These are phyloP conservation scores for Quercus phellos DNA, from an alignment of 331 rosid species.

Conservation along the genomic window DNA sequence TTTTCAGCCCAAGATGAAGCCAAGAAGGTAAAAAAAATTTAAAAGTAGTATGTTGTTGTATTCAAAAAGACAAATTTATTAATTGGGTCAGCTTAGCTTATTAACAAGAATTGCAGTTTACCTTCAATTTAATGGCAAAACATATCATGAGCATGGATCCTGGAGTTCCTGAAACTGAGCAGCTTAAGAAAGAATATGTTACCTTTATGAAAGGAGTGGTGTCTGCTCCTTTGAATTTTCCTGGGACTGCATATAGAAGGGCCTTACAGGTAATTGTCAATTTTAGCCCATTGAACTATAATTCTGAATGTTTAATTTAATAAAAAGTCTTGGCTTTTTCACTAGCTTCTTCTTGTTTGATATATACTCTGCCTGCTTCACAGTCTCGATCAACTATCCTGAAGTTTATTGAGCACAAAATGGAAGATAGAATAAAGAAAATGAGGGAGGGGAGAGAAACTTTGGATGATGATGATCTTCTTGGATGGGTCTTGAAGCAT, in stretches of 20 bases:
- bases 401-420: conserved; percentile 74
- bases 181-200: conserved; percentile 72
- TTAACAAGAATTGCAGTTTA: conserved; percentile 61
- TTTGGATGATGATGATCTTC: conserved; percentile 72
- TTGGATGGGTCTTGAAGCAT: conserved; percentile 83
- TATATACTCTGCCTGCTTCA: not conserved
- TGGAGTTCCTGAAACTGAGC: conserved; percentile 73
- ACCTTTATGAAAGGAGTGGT: conserved; percentile 97
- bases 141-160: conserved; percentile 95
- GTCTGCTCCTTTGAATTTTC: conserved; percentile 81
- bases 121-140: conserved; percentile 90
- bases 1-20: conserved; percentile 95
- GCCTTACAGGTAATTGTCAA: conserved; percentile 63
- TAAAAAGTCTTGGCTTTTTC: not conserved
- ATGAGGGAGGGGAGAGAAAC: conserved; percentile 34
- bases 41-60: not conserved
- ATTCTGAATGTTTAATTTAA: not conserved
- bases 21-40: conserved; percentile 48
- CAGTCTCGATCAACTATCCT: conserved; percentile 82
- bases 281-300: not conserved
- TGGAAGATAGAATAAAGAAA: conserved; percentile 49
- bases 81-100: not conserved
- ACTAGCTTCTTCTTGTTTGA: not conserved
- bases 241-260: conserved; percentile 87
- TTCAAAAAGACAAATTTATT: not conserved